A percentile compares a stretch with the other conserved stretches of the same genome.
phyloP scores from a whole-genome alignment of 1,284 basidiomycete species.

The Marasmius tenuissimus region DNA sequence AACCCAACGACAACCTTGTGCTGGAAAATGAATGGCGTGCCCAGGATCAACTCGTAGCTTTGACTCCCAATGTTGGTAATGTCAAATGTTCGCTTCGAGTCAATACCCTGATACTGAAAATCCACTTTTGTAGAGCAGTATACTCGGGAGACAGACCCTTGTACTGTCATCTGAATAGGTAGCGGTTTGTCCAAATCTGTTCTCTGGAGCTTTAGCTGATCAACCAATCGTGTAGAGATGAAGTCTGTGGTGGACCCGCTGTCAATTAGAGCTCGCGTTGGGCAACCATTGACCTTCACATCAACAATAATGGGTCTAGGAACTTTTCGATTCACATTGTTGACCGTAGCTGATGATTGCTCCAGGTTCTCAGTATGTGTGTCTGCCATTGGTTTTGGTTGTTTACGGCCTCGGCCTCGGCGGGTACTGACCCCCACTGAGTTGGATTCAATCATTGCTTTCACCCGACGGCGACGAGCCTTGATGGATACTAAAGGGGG shows the following conservation, averaged over 20 bases:
- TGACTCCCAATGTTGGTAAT: background rate
- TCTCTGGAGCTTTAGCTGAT: background rate
- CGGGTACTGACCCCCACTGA: background rate
- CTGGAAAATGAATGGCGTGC: slow-evolving; percentile 28
- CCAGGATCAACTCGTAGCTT: slow-evolving; percentile 26
- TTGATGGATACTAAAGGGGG: background rate
- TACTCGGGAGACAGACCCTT: background rate
- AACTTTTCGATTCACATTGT: background rate
- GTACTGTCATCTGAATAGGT: background rate
- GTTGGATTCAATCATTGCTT: background rate
- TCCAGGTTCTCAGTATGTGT: background rate
- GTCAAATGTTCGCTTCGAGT: background rate
- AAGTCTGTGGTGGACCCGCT: background rate
- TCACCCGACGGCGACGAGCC: background rate
- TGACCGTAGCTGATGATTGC: background rate
- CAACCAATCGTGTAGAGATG: background rate
- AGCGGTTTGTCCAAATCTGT: background rate
- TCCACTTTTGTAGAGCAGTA: background rate
- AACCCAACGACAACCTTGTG: slow-evolving; percentile 24
- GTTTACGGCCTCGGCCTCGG: background rate
- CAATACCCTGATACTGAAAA: background rate
- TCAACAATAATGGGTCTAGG: background rate
- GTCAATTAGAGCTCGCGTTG: background rate
- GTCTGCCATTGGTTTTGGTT: too few relatives aligned
- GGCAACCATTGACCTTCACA: background rate